These are phyloP conservation scores for Fusarium phyllophilum DNA, from an alignment of 2,329 filamentous ascomycete species.

Conservation along the genomic window DNA sequence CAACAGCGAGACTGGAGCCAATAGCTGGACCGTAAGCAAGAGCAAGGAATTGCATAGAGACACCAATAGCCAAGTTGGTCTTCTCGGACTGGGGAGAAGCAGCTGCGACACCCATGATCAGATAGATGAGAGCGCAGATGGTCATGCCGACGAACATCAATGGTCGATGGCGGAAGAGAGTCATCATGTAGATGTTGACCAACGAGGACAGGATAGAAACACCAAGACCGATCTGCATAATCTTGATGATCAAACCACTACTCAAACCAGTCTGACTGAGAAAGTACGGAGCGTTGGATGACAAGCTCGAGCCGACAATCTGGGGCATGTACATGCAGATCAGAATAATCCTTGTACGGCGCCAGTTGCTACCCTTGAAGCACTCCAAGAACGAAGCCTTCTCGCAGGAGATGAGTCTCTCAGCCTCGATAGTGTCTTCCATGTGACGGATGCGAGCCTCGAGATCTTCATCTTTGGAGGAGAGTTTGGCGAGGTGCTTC, in stretches of 20 bases:
- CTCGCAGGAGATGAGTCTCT: neutral
- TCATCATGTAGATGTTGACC: constrained; percentile 22
- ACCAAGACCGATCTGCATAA: constrained; percentile 12
- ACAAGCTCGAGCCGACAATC: constrained; percentile 6
- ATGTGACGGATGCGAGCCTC: neutral
- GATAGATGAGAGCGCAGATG: constrained; percentile 12
- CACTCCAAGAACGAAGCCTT: constrained; percentile 15
- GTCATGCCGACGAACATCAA: constrained; percentile 11
- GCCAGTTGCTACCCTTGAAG: constrained; percentile 19
- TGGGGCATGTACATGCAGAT: constrained; percentile 26
- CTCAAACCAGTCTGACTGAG: neutral
- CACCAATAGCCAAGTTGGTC: neutral
- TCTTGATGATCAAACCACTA: neutral
- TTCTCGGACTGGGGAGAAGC: constrained; percentile 2
- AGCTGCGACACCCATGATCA: constrained; percentile 4
- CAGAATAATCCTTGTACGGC: constrained; percentile 14
- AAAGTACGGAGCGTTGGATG: constrained; percentile 9
- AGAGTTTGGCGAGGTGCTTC: neutral
- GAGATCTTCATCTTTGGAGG: neutral
- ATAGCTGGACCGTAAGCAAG: constrained; percentile 3
- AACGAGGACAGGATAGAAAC: constrained; percentile 5
- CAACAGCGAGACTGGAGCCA: constrained; percentile 9
- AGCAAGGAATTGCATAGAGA: neutral
- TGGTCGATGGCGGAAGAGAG: constrained; percentile 8
- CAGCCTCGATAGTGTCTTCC: neutral